Conservation (phyloP, 163 green algal species). For the Trebouxiophyceae sp. region DNA sequence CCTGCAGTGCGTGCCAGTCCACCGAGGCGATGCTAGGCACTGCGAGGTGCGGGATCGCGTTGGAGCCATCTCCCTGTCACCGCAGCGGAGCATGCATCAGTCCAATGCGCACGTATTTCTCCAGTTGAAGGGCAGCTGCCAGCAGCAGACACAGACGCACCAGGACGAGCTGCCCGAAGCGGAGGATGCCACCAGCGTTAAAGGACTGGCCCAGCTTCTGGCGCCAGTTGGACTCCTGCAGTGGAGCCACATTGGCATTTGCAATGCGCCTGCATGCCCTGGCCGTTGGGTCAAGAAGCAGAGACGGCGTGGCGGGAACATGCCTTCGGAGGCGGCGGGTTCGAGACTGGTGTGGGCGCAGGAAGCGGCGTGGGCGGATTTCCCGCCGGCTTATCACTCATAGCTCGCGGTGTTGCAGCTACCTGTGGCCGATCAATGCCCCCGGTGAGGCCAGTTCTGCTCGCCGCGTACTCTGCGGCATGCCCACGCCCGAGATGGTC, state of each 20-base stretch:
- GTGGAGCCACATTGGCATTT: neutral
- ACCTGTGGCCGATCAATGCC: no score
- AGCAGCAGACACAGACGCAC: constrained; percentile 20
- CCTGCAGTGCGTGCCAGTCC: constrained; percentile 53
- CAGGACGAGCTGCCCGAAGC: constrained; percentile 45
- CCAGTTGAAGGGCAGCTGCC: neutral
- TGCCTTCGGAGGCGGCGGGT: no score
- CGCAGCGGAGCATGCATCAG: neutral
- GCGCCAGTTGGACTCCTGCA: constrained; percentile 10
- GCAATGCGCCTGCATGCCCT: no score
- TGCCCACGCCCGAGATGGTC: no score
- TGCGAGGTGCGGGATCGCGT: constrained; percentile 61
- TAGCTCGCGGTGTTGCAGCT: no score
- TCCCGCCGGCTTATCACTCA: no score
- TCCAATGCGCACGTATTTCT: neutral
- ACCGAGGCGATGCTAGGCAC: constrained; percentile 55
- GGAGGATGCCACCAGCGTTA: constrained; percentile 49
- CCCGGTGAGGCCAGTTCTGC: no score
- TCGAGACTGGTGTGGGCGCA: no score
- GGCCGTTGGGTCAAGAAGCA: no score
- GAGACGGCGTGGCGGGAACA: no score
- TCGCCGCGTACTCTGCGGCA: no score
- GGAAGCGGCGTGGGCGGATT: no score
- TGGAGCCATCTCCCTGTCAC: constrained; percentile 34
- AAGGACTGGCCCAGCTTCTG: constrained; percentile 50